A percentile compares a stretch with the other conserved stretches of the same genome.
These are phyloP conservation scores for Fusarium neocosmosporiellum DNA, from an alignment of 2,329 filamentous ascomycete species.

Conservation along the genomic window DNA sequence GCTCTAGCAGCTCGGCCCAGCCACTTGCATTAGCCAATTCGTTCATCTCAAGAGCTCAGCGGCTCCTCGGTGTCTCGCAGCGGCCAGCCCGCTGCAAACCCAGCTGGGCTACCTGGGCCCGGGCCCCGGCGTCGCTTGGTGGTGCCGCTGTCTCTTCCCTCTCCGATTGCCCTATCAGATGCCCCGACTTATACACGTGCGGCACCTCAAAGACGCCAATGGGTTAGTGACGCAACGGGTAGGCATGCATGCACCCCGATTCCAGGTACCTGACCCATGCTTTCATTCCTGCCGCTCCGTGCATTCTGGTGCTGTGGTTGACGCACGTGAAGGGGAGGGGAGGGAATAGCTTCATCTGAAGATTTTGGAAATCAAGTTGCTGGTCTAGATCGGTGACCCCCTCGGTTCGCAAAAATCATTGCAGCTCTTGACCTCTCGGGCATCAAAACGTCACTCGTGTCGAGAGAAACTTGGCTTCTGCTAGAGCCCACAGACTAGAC, in stretches of 20 bases:
- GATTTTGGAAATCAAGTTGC: neutral
- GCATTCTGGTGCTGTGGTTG: slow-evolving; percentile 25
- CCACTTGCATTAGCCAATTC: slow-evolving; percentile 20
- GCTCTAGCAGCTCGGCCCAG: neutral
- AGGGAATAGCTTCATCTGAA: neutral
- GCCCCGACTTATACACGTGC: slow-evolving; percentile 31
- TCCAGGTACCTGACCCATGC: slow-evolving; percentile 27
- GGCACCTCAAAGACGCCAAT: slow-evolving; percentile 18
- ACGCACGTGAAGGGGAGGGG: slow-evolving; percentile 26
- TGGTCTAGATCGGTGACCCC: neutral
- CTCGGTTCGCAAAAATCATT: neutral
- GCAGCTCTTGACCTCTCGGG: neutral
- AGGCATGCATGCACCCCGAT: slow-evolving; percentile 31
- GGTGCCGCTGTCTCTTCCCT: slow-evolving; percentile 8
- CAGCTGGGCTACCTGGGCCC: neutral
- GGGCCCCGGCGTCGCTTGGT: neutral
- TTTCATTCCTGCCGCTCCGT: slow-evolving; percentile 20
- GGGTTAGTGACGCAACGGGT: slow-evolving; percentile 23
- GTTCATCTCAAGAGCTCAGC: slow-evolving; percentile 4
- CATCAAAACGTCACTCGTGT: neutral
- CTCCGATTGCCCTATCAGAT: slow-evolving; percentile 34
- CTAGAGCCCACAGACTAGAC: slow-evolving; percentile 20
- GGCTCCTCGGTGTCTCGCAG: neutral
- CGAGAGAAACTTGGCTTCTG: slow-evolving; percentile 16
- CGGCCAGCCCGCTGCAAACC: neutral